A percentile compares a stretch with the other conserved stretches of the same genome.
phyloP scores from a whole-genome alignment of 2,329 filamentous ascomycete genomes.

The Atkinsonella hypoxylon region DNA sequence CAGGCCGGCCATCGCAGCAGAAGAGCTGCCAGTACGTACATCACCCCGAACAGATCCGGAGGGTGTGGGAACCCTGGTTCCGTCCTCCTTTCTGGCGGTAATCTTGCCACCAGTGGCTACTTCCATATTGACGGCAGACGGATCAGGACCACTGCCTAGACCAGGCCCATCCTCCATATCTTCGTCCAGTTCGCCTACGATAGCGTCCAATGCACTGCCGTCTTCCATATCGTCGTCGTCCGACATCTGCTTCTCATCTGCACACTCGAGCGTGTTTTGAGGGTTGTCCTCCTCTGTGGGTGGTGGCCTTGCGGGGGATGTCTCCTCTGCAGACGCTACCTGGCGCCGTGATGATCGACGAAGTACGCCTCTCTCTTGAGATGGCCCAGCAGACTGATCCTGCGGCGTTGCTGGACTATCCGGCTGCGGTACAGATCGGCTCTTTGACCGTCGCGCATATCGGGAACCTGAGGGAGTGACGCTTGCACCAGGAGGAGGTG shows the following conservation, averaged over 20 bases:
- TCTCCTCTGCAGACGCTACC: constrained; percentile 37
- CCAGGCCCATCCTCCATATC: constrained; percentile 65
- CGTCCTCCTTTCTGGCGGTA: constrained; percentile 84
- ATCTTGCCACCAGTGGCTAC: constrained; percentile 77
- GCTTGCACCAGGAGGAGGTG: constrained; percentile 12
- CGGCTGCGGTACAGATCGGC: constrained; percentile 30
- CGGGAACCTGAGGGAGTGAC: constrained; percentile 32
- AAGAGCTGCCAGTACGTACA: constrained; percentile 28
- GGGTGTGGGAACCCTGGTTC: constrained; percentile 74
- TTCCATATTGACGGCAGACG: constrained; percentile 84
- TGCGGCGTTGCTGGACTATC: constrained; percentile 28
- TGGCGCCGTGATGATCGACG: constrained; percentile 54
- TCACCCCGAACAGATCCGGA: constrained; percentile 26
- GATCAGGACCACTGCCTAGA: constrained; percentile 42
- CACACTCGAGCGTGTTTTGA: constrained; percentile 73
- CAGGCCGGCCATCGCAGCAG: constrained; percentile 10
- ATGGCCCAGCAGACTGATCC: constrained; percentile 33
- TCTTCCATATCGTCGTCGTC: constrained; percentile 59
- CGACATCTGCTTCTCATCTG: constrained; percentile 76
- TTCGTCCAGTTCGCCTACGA: constrained; percentile 84
- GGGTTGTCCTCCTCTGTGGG: constrained; percentile 48
- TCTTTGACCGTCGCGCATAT: constrained; percentile 32
- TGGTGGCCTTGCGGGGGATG: constrained; percentile 37
- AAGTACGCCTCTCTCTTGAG: constrained; percentile 44
- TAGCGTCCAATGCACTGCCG: constrained; percentile 60